Conservation (phyloP, 2,329 filamentous ascomycete species). For the Paraphoma sp. region DNA sequence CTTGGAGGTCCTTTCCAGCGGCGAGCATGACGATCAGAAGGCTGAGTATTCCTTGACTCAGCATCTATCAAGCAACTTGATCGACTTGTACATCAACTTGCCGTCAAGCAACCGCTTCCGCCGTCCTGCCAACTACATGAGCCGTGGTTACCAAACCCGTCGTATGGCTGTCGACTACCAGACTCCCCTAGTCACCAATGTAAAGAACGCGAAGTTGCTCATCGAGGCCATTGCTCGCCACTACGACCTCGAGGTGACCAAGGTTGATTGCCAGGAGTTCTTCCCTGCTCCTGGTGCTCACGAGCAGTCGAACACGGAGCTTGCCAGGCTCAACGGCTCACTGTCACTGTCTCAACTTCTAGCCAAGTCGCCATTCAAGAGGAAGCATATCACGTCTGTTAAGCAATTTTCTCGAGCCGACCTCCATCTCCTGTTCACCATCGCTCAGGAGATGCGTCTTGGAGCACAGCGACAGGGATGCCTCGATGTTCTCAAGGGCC, state of each 20-base stretch:
- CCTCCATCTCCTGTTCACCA: constrained; percentile 91
- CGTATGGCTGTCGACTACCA: constrained; percentile 99
- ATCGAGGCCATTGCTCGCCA: constrained; percentile 92
- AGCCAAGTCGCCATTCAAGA: constrained; percentile 83
- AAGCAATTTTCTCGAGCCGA: constrained; percentile 87
- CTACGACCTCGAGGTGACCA: constrained; percentile 82
- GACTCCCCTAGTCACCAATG: constrained; percentile 95
- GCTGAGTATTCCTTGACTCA: constrained; percentile 97
- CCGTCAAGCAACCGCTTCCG: constrained; percentile 99
- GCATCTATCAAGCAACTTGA: constrained; percentile 96
- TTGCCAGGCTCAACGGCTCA: constrained; percentile 63
- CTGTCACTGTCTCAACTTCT: constrained; percentile 73
- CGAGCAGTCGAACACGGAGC: constrained; percentile 43
- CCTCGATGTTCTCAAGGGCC: constrained; percentile 83
- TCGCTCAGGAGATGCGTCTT: constrained; percentile 96
- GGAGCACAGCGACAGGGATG: constrained; percentile 92
- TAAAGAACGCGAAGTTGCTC: constrained; percentile 98
- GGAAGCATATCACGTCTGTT: constrained; percentile 88
- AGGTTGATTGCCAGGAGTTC: constrained; percentile 91
- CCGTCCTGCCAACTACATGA: constrained; percentile 97
- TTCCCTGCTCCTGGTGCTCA: constrained; percentile 44
- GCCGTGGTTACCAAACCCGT: constrained; percentile 93
- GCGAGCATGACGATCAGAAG: constrained; percentile 78
- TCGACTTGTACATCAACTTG: constrained; percentile 98
- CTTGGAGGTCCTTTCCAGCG: constrained; percentile 74